phyloP scores from a whole-genome alignment of 2,329 filamentous ascomycete species.

The Aureobasidium lini region DNA sequence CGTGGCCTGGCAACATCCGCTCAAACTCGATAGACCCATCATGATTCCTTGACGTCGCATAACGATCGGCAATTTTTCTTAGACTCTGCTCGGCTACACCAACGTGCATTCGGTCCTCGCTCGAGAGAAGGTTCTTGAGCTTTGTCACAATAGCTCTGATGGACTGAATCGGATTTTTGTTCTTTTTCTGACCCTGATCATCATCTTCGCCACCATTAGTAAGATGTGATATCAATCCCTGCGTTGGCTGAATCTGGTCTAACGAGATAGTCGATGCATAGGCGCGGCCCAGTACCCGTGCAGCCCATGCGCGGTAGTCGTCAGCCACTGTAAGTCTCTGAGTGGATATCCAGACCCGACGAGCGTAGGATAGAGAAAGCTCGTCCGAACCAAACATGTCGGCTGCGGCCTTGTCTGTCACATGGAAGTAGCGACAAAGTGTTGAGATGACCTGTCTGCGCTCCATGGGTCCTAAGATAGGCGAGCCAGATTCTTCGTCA shows the following conservation, averaged over 20 bases:
- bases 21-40: constrained; percentile 23
- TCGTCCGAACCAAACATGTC: constrained; percentile 65
- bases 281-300: constrained; percentile 72
- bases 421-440: constrained; percentile 67
- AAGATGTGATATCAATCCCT: neutral
- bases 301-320: constrained; percentile 77
- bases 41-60: constrained; percentile 16
- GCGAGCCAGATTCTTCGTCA: constrained; percentile 56
- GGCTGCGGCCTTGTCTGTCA: constrained; percentile 48
- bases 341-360: constrained; percentile 56
- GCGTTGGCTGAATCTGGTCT: constrained; percentile 23
- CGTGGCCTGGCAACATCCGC: constrained; percentile 21
- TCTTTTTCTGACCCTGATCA: too few species aligned
- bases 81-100: constrained; percentile 37
- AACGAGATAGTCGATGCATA: constrained; percentile 50
- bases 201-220: neutral
- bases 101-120: constrained; percentile 33
- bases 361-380: constrained; percentile 52
- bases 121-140: constrained; percentile 15
- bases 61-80: constrained; percentile 19
- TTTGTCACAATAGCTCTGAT: constrained; percentile 1
- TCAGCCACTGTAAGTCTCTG: constrained; percentile 20
- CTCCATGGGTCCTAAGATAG: constrained; percentile 63
- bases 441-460: constrained; percentile 62
- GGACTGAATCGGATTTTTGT: neutral